phyloP scores from a whole-genome alignment of 2,329 filamentous ascomycete genomes.

The Hypoxylon rubiginosum region DNA sequence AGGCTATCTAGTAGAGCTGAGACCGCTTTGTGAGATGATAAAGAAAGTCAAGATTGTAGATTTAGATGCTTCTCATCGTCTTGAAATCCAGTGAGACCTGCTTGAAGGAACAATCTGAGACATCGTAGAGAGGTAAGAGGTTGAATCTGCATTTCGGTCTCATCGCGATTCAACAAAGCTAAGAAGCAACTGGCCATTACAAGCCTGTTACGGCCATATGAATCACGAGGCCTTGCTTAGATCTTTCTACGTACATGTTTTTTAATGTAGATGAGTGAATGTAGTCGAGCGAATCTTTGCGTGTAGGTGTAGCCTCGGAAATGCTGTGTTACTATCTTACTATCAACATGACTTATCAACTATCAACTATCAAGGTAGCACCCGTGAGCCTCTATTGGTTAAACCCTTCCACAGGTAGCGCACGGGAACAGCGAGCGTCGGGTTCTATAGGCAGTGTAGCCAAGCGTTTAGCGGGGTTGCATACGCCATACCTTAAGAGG shows the following conservation, averaged over 20 bases:
- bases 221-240: background rate
- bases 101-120: background rate
- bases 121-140: background rate
- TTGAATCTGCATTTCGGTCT: background rate
- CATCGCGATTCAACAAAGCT: background rate
- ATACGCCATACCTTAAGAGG: background rate
- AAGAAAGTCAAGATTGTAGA: background rate
- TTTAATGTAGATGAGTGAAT: too few relatives aligned
- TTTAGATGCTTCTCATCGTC: background rate
- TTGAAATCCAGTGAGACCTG: background rate
- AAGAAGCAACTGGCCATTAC: background rate
- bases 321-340: background rate
- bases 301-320: background rate
- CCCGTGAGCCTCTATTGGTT: background rate
- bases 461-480: conserved; percentile 2
- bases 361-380: background rate
- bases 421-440: background rate
- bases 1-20: background rate
- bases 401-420: background rate
- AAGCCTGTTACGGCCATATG: background rate
- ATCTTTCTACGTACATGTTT: background rate
- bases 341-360: too few relatives aligned
- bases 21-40: background rate
- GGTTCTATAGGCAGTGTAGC: background rate
- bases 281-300: too few relatives aligned